Base-by-base conservation (phyloP, 2,329 filamentous ascomycete species). In the Epichloe glyceriae region DNA sequence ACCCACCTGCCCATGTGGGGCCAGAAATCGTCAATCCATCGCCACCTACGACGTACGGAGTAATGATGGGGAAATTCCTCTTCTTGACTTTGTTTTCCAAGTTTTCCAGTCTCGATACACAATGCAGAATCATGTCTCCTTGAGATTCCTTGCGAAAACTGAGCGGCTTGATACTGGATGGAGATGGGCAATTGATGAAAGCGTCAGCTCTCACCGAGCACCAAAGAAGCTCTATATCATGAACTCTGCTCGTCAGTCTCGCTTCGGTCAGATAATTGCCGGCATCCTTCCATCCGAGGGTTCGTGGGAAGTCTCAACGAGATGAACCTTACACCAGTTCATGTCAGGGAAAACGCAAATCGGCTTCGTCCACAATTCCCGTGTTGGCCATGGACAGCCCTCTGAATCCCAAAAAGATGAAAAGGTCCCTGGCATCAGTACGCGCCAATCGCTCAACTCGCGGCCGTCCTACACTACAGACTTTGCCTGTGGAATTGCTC, bases 401-500 rank as follows among this genome's bases (percentile, higher is more conserved):
- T 2, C 30, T 41, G 12, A 8, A 40, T 11, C 39, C 49, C 11
- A 61, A 61, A 33, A 65, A 61, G 54, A 58, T 56, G 51, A 64
- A 58, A 44, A 60, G 57, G 22, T 62, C 61, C 0, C 54, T 68
- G 8, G 57, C 59, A 10, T 56, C 58, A n/a, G 62, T 67, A 41
- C 55, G 66, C 19, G 58, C 62, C 20, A 52, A 56, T 8, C 61
- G 63, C 42, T 51, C 59, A 14, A 50, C 55, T 12, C 61, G 61
- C 20, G 56, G 50, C 26, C 60, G 61, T 15, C 49, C 57, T 4
- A 59, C 44, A 11, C 56, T 70, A 20, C 61, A 68, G 47, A 58
- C 57, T 33, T 62, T 80, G 8, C 78, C 78, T 0, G 59, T 70
- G 6, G 78, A 80, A 59, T 64, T 80, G 22, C 67, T 80, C 12